Base-by-base conservation (phyloP, 768 basidiomycete genomes). In the Amanita pallidorosea region DNA sequence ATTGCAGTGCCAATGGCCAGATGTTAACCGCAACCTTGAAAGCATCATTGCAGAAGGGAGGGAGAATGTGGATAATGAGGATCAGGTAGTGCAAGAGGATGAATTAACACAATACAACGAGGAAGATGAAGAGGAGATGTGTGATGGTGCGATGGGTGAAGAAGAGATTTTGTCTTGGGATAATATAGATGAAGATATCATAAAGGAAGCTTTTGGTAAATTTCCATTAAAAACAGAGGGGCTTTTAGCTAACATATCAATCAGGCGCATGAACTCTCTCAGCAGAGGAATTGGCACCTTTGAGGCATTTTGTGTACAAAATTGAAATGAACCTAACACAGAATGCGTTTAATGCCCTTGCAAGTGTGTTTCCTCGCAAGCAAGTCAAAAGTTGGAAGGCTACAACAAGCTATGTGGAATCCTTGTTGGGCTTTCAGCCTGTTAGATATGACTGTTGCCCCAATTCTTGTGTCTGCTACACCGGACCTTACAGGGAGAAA, bases 391-490 rank as follows among this genome's bases (percentile, higher is more conserved):
- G 25, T 29, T 29, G 23, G n/a, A 29, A 45, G 25, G 23, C 5
- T 22, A 25, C 43, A 18, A 7, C 11, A 29, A 17, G 25, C 25
- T 70, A 53, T 34, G 51, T 54, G 9, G 5, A 27, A n/a, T 22
- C 7, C 18, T 12, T 48, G 13, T 48, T 34, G 51, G 36, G 44
- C 56, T 56, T 73, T 40, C 54, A 61, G 17, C 64, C 69, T 0
- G 51, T 58, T 1, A 43, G 34, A 3, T 70, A 62, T 56, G 57
- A 75, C 56, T 75, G 72, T 56, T 77, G 75, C 57, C 45, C 58
- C 20, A 68, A 70, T 45, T 70, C 68, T 0, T 76, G 75, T 54
- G 57, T 57, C 46, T 66, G 63, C 51, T 76, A 59, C 53, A 56
- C 62, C 12, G 71, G 71, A 1, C 56, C 61, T 0, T 60, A 66